Conservation (phyloP, 1,139 yeast genomes). For the Yamadazyma atmosphaerica region DNA sequence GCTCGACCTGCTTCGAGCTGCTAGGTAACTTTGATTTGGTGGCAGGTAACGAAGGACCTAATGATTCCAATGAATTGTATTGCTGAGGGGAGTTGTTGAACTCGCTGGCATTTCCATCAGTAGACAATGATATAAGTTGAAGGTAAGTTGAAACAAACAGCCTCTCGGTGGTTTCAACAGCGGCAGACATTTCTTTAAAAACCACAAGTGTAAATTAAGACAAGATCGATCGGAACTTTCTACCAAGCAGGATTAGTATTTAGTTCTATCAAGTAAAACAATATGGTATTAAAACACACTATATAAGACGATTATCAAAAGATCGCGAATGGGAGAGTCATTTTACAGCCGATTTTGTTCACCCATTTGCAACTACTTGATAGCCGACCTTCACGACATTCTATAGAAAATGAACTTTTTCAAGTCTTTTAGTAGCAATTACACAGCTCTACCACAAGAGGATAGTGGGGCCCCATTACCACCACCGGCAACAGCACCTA, state of each 20-base stretch:
- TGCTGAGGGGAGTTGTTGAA: conserved; percentile 35
- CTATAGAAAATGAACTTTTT: conserved; percentile 49
- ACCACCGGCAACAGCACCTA: conserved; percentile 35
- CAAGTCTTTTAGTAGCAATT: conserved; percentile 30
- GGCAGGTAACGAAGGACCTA: conserved; percentile 46
- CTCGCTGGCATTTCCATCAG: conserved; percentile 12
- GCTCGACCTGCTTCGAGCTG: conserved; percentile 4
- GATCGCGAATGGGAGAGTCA: too few species aligned
- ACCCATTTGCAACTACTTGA: too few species aligned
- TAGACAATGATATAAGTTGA: conserved; percentile 21
- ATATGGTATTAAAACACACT: too few species aligned
- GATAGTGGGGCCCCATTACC: conserved; percentile 38
- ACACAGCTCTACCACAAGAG: conserved; percentile 36
- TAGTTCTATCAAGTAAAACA: too few species aligned
- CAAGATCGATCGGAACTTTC: too few species aligned
- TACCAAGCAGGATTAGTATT: too few species aligned
- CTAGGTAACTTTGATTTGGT: conserved; percentile 30
- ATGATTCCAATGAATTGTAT: conserved; percentile 31
- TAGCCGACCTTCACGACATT: too few species aligned
- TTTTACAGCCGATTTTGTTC: too few species aligned
- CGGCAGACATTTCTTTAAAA: neutral
- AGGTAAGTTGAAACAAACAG: conserved; percentile 36
- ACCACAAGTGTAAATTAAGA: too few species aligned
- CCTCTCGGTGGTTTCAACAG: conserved; percentile 8
- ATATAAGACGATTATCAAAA: too few species aligned